Percentiles rank a stretch among this genome's conserved stretches.
These are phyloP conservation scores for Quercus cerris DNA, from an alignment of 306 rosid genomes.

Conservation along the genomic window DNA sequence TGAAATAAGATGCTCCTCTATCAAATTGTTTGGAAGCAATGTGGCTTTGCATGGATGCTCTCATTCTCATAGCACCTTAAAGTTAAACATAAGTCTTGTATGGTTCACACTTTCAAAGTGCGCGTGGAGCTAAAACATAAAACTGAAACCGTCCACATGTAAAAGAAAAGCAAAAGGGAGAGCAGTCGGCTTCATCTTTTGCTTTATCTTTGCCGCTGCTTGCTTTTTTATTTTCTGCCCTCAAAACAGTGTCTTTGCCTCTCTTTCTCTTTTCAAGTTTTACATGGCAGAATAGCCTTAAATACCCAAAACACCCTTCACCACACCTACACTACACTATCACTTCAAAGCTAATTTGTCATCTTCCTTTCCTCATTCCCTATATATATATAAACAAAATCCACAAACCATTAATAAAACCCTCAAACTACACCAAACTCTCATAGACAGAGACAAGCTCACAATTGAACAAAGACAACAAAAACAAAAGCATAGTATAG, in stretches of 20 bases:
- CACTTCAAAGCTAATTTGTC: background rate
- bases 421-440: background rate
- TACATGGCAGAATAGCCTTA: background rate
- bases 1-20: too few relatives aligned
- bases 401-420: background rate
- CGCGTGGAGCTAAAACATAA: slow-evolving; percentile 9
- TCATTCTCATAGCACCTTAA: background rate
- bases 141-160: slow-evolving; percentile 16
- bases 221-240: slow-evolving; percentile 14
- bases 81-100: slow-evolving; percentile 16
- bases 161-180: slow-evolving; percentile 36
- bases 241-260: slow-evolving; percentile 36
- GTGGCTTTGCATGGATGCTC: too few relatives aligned
- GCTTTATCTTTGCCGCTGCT: slow-evolving; percentile 44
- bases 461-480: background rate
- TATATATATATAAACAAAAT: background rate
- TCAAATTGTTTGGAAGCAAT: too few relatives aligned
- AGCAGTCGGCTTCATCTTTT: slow-evolving; percentile 47
- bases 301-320: background rate
- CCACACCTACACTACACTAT: background rate
- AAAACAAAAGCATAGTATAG: background rate
- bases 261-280: slow-evolving; percentile 22
- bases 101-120: slow-evolving; percentile 16
- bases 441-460: background rate
- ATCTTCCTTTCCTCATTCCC: background rate